Conservation (phyloP, 208 protist species). For the Leishmania major region DNA sequence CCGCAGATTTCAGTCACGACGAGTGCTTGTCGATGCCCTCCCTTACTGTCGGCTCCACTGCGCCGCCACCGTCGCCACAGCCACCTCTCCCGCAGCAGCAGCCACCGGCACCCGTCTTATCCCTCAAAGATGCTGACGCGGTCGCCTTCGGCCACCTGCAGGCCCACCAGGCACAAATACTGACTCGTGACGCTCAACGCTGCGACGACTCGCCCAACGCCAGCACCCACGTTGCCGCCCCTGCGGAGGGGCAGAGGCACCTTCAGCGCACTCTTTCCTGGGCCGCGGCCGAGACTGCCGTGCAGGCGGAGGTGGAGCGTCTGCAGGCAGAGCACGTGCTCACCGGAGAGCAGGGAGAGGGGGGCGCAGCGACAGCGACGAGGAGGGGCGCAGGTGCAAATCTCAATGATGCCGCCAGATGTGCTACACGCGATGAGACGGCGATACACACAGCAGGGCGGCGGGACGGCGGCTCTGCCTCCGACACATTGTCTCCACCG, state of each 20-base stretch:
- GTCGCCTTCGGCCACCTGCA: slow-evolving; percentile 20
- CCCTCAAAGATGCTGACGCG: slow-evolving; percentile 26
- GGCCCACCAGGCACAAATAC: slow-evolving; percentile 10
- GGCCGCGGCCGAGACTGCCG: neutral
- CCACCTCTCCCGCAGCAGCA: neutral
- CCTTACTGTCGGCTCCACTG: neutral
- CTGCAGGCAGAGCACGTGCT: slow-evolving; percentile 16
- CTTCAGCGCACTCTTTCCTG: neutral
- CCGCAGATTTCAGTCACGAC: neutral
- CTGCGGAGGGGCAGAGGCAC: slow-evolving; percentile 17
- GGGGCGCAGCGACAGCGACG: too few species aligned
- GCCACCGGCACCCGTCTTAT: slow-evolving; percentile 3
- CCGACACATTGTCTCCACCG: neutral
- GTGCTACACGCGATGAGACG: too few species aligned
- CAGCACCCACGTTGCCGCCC: neutral
- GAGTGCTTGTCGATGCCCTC: neutral
- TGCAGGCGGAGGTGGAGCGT: slow-evolving; percentile 21
- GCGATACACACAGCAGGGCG: too few species aligned
- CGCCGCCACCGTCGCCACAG: neutral
- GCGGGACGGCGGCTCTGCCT: neutral
- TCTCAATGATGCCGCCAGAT: neutral
- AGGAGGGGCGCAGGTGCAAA: neutral
- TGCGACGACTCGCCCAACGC: neutral
- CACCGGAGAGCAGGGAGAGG: neutral
- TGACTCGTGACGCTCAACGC: neutral